Percentiles rank a stretch among this genome's conserved stretches.
Conservation (phyloP, 371 early-diverging fungal genomes). For the Saksenaea vasiformis region DNA sequence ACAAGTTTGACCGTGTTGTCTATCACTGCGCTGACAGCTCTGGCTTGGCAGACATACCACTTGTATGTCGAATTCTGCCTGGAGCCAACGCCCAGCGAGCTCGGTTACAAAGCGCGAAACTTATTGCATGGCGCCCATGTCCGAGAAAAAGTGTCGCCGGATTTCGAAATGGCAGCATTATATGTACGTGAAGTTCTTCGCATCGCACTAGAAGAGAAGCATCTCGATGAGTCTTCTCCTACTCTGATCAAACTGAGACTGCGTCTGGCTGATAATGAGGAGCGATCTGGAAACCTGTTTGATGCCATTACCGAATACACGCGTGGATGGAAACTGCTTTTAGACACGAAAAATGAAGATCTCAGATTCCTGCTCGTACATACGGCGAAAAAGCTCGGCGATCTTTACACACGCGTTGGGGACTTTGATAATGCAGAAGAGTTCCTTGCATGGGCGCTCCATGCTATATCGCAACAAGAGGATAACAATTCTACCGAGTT, state of each 20-base stretch:
- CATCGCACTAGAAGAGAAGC: conserved; percentile 41
- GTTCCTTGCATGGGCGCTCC: conserved; percentile 49
- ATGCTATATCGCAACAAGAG: conserved; percentile 11
- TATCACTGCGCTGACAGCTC: conserved; percentile 23
- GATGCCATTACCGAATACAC: conserved; percentile 50
- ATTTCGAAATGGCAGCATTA: conserved; percentile 39
- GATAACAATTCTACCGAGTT: not conserved
- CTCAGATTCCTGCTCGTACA: conserved; percentile 3
- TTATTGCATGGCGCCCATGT: conserved; percentile 53
- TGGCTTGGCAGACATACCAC: conserved; percentile 50
- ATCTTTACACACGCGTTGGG: conserved; percentile 54
- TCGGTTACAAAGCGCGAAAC: conserved; percentile 44
- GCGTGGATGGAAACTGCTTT: conserved; percentile 36
- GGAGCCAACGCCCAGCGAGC: conserved; percentile 42
- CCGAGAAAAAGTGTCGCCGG: conserved; percentile 43
- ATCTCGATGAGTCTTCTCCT: conserved; percentile 26
- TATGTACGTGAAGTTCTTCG: conserved; percentile 43
- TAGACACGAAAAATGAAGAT: conserved; percentile 11
- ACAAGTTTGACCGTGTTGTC: conserved; percentile 35
- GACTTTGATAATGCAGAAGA: conserved; percentile 56
- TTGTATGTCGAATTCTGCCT: conserved; percentile 49
- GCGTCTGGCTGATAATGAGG: conserved; percentile 41
- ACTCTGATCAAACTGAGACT: conserved; percentile 36
- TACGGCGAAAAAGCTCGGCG: conserved; percentile 50
- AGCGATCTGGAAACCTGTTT: conserved; percentile 40